These are phyloP conservation scores for Panellus pusillus DNA, from an alignment of 768 basidiomycete species.

Conservation along the genomic window DNA sequence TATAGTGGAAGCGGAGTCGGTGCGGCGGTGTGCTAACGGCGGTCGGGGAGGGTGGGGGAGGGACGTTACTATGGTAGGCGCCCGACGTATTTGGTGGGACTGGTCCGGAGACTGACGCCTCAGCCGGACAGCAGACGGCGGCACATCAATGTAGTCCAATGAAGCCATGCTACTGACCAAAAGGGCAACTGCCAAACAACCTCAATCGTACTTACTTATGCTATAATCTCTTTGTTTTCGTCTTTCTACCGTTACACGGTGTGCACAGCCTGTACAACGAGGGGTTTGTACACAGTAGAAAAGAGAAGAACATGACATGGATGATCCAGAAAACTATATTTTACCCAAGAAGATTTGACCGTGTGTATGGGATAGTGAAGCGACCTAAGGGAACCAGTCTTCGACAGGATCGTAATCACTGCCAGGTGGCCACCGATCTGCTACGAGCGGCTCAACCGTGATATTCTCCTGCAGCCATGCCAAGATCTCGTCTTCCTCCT, in stretches of 20 bases:
- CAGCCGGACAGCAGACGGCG: slow-evolving; percentile 43
- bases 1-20: slow-evolving; percentile 23
- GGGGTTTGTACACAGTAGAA: too few species aligned
- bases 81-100: slow-evolving; percentile 34
- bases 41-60: slow-evolving; percentile 43
- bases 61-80: slow-evolving; percentile 41
- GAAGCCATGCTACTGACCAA: slow-evolving; percentile 37
- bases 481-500: slow-evolving; percentile 13
- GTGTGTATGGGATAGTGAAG: too few species aligned
- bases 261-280: too few species aligned
- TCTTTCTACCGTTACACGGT: too few species aligned
- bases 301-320: too few species aligned
- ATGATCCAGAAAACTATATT: too few species aligned
- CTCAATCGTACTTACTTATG: too few species aligned
- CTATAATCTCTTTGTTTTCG: too few species aligned
- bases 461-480: slow-evolving; percentile 15
- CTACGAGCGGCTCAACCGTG: slow-evolving; percentile 2
- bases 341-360: too few species aligned
- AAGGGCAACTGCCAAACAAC: too few species aligned
- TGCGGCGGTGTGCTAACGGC: slow-evolving; percentile 28
- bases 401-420: slow-evolving; percentile 21
- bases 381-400: slow-evolving; percentile 2
- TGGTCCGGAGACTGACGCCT: slow-evolving; percentile 19
- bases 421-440: slow-evolving; percentile 18
- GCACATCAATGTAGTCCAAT: slow-evolving; percentile 49